Base-by-base conservation (phyloP, 352 stramenopile species). In the Globisporangium barbulae region DNA sequence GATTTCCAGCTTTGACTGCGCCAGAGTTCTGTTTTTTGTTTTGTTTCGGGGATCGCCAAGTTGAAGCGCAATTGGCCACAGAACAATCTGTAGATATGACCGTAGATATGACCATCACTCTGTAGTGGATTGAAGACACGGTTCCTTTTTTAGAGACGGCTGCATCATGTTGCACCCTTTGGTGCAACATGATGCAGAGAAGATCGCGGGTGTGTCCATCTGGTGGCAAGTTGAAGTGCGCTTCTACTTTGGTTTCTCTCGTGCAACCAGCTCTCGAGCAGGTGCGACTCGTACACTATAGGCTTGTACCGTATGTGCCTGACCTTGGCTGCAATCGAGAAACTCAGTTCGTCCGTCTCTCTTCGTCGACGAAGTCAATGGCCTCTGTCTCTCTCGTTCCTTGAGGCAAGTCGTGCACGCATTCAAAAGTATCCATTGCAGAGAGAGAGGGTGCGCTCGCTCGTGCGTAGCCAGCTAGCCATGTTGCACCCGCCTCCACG, bases 341-440 rank as follows among this genome's bases (percentile, higher is more conserved):
- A 56, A 41, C 25, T 30, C 33, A 19, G 48, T 57, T 17, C 31
- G 31, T 45, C 31, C 25, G 31, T 58, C 52, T 45, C 22, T 58
- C 19, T 21, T 58, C 10, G 10, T 13, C 15, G 52, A 22, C 28
- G 5, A 39, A 57, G 25, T 33, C 21, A n/a, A 7, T 13, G 21
- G 4, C n/a, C 5, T 44, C 37, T 28, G 25, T 7, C 9, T 30
- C 31, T 45, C 5, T 58, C 52, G 52, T 58, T 21, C 22, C n/a
- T 58, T n/a, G 52, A 45, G 9, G 52, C 31, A 28, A 58, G 52
- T 31, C 52, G 28, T 58, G 52, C n/a, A 31, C 52, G 31, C 52
- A 58, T 58, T 45, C 52, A 58, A 58, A 58, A 45, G 52, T 58
- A 58, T 58, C 52, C 52, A 45, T 58, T 58, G 33, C 31, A 5